Conservation (phyloP, 345 rosid species). For the Clarkia xantiana region DNA sequence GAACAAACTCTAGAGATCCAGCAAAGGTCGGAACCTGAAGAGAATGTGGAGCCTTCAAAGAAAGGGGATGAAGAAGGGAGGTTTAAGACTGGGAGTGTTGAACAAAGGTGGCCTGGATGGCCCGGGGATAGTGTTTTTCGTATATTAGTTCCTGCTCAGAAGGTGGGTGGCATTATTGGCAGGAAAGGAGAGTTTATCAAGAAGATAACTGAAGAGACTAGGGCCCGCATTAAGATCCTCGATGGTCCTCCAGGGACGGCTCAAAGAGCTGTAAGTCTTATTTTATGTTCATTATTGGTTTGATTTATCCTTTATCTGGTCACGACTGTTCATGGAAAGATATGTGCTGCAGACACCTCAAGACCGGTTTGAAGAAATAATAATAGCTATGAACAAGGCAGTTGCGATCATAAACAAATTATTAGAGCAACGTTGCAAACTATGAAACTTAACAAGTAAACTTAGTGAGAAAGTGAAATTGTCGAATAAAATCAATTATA, state of each 20-base stretch:
- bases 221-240: slow-evolving; percentile 93
- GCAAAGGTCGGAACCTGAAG: slow-evolving; percentile 15
- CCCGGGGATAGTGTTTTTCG: slow-evolving; percentile 99
- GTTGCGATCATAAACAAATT: no score
- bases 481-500: no score
- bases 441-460: no score
- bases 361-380: neutral
- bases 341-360: neutral
- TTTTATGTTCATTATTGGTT: neutral
- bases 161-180: slow-evolving; percentile 97
- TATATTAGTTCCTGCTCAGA: slow-evolving; percentile 95
- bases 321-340: neutral
- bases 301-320: no score
- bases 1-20: slow-evolving; percentile 14
- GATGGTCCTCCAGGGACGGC: slow-evolving; percentile 99
- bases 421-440: no score
- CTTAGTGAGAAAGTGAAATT: no score
- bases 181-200: slow-evolving; percentile 95
- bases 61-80: slow-evolving; percentile 26
- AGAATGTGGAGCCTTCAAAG: slow-evolving; percentile 12
- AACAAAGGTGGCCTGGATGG: slow-evolving; percentile 99
- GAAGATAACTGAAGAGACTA: slow-evolving; percentile 93
- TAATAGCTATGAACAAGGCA: no score
- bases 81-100: slow-evolving; percentile 30
- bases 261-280: slow-evolving; percentile 90